These are phyloP conservation scores for Erysimum cheiranthoides DNA, from an alignment of 345 rosid species.

Conservation along the genomic window DNA sequence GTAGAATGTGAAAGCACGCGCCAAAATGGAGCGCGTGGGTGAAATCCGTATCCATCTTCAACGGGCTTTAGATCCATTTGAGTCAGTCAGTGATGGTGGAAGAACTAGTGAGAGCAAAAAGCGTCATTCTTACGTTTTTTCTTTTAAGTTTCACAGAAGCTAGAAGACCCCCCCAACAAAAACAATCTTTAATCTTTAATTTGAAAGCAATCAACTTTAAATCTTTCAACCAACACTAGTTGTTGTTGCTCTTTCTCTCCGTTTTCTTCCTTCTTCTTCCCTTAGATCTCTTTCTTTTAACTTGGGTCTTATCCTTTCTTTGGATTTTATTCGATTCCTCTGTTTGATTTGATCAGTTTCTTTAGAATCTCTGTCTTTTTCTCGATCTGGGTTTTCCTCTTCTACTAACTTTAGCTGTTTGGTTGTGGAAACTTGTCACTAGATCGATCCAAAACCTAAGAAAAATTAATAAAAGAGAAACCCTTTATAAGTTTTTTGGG, in stretches of 20 bases:
- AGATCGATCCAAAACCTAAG: conserved; percentile 23
- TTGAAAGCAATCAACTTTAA: conserved; percentile 30
- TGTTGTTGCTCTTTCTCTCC: conserved; percentile 26
- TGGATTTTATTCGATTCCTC: conserved; percentile 20
- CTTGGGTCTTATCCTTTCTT: conserved; percentile 13
- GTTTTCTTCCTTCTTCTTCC: background rate
- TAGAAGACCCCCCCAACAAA: too few relatives aligned
- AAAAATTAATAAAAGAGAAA: background rate
- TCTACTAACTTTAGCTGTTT: conserved; percentile 16
- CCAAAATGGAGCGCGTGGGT: conserved; percentile 1
- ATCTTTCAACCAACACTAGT: conserved; percentile 36
- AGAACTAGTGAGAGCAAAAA: conserved; percentile 22
- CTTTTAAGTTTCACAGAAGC: conserved; percentile 8
- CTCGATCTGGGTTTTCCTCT: conserved; percentile 42
- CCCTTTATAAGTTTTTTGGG: background rate
- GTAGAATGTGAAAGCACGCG: conserved; percentile 37
- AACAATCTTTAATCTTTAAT: too few relatives aligned
- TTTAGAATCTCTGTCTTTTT: conserved; percentile 25
- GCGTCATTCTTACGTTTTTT: conserved; percentile 38
- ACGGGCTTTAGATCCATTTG: conserved; percentile 43
- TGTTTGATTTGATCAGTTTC: conserved; percentile 14
- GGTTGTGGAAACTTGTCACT: conserved; percentile 24
- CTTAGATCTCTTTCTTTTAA: conserved; percentile 38
- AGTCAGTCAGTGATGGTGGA: conserved; percentile 40
- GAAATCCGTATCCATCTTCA: conserved; percentile 36